A percentile compares a stretch with the other conserved stretches of the same genome.
These are phyloP conservation scores for Metschnikowia cerradonensis DNA, from an alignment of 805 yeast species.

Conservation along the genomic window DNA sequence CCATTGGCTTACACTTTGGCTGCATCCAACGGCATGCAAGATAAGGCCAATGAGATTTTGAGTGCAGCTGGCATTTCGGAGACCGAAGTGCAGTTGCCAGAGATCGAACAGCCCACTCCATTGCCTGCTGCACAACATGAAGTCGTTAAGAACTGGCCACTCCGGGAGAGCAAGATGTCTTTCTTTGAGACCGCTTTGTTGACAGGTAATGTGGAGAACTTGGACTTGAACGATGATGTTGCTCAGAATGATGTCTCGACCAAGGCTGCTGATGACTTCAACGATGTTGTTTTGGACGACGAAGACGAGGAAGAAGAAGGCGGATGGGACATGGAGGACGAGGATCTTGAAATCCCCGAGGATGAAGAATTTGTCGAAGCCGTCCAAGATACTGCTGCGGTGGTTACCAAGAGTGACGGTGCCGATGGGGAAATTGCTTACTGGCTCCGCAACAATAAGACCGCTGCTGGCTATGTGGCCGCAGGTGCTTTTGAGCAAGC, in stretches of 20 bases:
- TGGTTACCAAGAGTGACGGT: constrained; percentile 15
- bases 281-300: constrained; percentile 14
- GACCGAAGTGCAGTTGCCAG: constrained; percentile 63
- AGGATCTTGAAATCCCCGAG: constrained; percentile 60
- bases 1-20: constrained; percentile 95
- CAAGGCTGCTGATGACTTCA: constrained; percentile 7
- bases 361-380: constrained; percentile 26
- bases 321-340: constrained; percentile 83
- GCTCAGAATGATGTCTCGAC: not conserved
- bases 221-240: constrained; percentile 45
- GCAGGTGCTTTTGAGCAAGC: constrained; percentile 97
- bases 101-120: constrained; percentile 36
- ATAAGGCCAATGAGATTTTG: constrained; percentile 67
- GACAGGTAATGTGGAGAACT: constrained; percentile 66
- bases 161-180: constrained; percentile 65
- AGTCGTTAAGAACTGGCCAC: constrained; percentile 71
- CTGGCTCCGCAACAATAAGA: constrained; percentile 87
- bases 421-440: constrained; percentile 58
- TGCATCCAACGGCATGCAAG: constrained; percentile 75
- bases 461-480: constrained; percentile 90
- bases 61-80: constrained; percentile 63
- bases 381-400: constrained; percentile 10
- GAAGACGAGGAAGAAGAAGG: constrained; percentile 57
- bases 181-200: constrained; percentile 81
- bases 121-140: constrained; percentile 47